These are phyloP conservation scores for Fraxinus greggii DNA, from an alignment of 305 asterid genomes.

Conservation along the genomic window DNA sequence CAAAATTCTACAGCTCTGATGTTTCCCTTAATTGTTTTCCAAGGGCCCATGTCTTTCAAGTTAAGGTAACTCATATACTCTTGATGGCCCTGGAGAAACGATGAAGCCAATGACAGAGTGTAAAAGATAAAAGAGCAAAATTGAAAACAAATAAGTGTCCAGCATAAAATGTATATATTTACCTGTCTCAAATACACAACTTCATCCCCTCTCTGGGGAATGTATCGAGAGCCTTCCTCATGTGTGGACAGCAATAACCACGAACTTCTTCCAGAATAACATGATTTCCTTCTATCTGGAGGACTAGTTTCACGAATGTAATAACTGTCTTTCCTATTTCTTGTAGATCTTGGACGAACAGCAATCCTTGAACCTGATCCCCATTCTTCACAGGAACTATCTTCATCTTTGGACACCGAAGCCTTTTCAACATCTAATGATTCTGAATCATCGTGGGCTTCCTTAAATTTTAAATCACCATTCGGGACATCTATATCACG, in stretches of 20 bases:
- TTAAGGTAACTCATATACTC: constrained; percentile 55
- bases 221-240: constrained; percentile 85
- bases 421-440: constrained; percentile 46
- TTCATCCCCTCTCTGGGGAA: constrained; percentile 86
- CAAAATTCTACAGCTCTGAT: constrained; percentile 83
- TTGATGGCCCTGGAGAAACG: constrained; percentile 77
- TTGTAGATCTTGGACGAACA: constrained; percentile 65
- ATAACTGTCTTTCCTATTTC: constrained; percentile 62
- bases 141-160: background rate
- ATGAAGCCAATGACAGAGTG: constrained; percentile 11
- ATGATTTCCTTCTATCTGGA: constrained; percentile 52
- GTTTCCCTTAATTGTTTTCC: constrained; percentile 62
- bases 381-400: constrained; percentile 51
- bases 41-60: constrained; percentile 62
- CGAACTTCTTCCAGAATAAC: constrained; percentile 61
- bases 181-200: constrained; percentile 93
- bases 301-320: constrained; percentile 56
- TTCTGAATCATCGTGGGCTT: constrained; percentile 46
- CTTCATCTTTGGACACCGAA: constrained; percentile 51
- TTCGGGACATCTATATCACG: constrained; percentile 41
- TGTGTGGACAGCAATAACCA: constrained; percentile 86
- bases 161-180: constrained; percentile 13
- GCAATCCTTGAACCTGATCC: constrained; percentile 45
- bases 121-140: constrained; percentile 18
- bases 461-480: constrained; percentile 40